phyloP scores from a whole-genome alignment of 108 stramenopile species.

The Schizochytrium sp. region DNA sequence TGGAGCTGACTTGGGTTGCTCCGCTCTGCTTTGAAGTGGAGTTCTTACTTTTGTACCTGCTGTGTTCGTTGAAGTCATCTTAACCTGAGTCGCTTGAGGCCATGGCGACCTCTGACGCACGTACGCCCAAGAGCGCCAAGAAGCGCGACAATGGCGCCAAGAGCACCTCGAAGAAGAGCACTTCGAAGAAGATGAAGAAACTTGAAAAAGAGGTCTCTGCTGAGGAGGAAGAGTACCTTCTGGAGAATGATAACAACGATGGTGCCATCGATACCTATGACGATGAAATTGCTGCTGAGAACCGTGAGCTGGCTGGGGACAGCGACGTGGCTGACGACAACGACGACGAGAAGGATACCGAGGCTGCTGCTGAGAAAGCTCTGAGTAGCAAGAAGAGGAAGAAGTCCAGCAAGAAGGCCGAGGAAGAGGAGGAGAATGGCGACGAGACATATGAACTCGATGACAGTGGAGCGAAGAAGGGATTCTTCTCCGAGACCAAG shows the following conservation, averaged over 20 bases:
- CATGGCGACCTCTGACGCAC: no score
- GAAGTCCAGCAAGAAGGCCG: not conserved
- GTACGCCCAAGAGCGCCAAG: not conserved
- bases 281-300: not conserved
- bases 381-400: not conserved
- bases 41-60: no score
- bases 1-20: no score
- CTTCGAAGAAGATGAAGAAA: not conserved
- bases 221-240: not conserved
- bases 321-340: not conserved
- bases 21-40: no score
- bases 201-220: not conserved
- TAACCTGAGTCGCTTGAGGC: no score
- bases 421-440: constrained; percentile 45
- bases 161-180: not conserved
- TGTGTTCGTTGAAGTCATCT: no score
- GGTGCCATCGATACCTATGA: not conserved
- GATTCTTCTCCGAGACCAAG: constrained; percentile 70
- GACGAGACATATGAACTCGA: not conserved
- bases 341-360: constrained; percentile 52
- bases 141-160: not conserved
- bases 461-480: constrained; percentile 21
- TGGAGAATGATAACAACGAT: not conserved
- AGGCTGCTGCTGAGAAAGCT: constrained; percentile 62
- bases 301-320: no score